Evolutionary conservation across 2,329 filamentous ascomycete species (phyloP).

Genomic region (Mariannaea sp.): DNA sequence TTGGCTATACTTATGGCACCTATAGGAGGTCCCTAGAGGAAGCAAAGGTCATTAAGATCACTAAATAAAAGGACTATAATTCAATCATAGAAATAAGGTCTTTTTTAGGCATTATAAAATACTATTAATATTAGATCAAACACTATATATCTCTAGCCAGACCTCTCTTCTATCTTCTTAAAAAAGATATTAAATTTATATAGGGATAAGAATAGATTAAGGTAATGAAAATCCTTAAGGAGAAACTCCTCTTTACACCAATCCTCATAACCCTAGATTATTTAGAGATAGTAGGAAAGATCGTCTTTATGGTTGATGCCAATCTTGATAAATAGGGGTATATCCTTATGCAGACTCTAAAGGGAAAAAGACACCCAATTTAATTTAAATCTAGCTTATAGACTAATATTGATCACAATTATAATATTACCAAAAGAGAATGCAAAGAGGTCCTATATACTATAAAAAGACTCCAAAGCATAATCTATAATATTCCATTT

Average conservation of each 20-base stretch:
- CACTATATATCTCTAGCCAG: background rate
- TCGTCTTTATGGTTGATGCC: background rate
- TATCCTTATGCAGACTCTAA: background rate
- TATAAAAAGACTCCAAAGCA: background rate
- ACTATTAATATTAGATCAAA: background rate
- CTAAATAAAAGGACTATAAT: background rate
- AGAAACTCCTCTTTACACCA: background rate
- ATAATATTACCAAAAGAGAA: background rate
- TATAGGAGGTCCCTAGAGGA: background rate
- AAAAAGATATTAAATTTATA: background rate
- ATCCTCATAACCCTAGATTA: background rate
- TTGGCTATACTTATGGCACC: background rate
- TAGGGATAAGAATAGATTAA: background rate
- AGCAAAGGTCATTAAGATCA: background rate
- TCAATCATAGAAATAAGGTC: background rate
- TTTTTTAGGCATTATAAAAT: background rate
- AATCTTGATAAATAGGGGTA: background rate
- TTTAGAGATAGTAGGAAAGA: background rate
- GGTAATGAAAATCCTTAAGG: background rate
- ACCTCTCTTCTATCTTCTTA: background rate
- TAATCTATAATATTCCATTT: background rate
- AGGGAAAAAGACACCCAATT: background rate
- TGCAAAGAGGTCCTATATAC: background rate
- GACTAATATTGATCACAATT: background rate
- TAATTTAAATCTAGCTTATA: background rate